Base-by-base conservation (phyloP, 2,329 filamentous ascomycete genomes). In the Fusarium sp. region DNA sequence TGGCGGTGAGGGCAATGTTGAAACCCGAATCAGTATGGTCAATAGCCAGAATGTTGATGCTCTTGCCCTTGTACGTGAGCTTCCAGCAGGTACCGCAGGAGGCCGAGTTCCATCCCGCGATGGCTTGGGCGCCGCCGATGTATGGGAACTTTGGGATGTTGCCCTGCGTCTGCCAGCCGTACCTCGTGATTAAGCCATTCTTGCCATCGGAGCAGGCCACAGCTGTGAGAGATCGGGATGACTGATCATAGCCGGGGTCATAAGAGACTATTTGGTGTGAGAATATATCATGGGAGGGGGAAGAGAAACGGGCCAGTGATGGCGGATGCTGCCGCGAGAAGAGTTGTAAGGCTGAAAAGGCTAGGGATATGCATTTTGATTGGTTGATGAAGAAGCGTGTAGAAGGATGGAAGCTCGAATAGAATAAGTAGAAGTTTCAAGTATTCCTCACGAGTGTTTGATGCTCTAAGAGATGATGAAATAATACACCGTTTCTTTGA, bases 201-300 rank as follows among this genome's bases (percentile, higher is more conserved):
- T 72, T 50, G 61, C 92, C 92, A 78, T 94, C 90, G 22, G 90
- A 92, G 87, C 92, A 94, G 68, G 91, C 81, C 31, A 95, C 87
- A 3, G 78, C 82, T 35, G 83, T 85, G 64, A 95, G 81, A 37
- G 88, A 86, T 60, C 90, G 87, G 68, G 74, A 71, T 22, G 80
- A 80, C 67, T 92, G 84, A 76, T 95, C 93, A 83, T 94, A 97
- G 79, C 88, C 90, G 11, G 84, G 82, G 83, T 95, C 93, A 82
- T 92, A 96, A 73, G 92, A 92, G 77, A 95, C 92, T 77, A 0
- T 6, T 5, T 6, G 10, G 0, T 11, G 29, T 81, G 79, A 45
- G 48, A 0, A 0, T 3, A 6, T 39, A 8, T 20, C 16, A 33
- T 24, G 14, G 5, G 2, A 27, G 14, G 11, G 5, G 5, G 29